A percentile compares a stretch with the other conserved stretches of the same genome.
Conservation (phyloP, 2,329 filamentous ascomycete species). For the Sordariomycetes sp. region DNA sequence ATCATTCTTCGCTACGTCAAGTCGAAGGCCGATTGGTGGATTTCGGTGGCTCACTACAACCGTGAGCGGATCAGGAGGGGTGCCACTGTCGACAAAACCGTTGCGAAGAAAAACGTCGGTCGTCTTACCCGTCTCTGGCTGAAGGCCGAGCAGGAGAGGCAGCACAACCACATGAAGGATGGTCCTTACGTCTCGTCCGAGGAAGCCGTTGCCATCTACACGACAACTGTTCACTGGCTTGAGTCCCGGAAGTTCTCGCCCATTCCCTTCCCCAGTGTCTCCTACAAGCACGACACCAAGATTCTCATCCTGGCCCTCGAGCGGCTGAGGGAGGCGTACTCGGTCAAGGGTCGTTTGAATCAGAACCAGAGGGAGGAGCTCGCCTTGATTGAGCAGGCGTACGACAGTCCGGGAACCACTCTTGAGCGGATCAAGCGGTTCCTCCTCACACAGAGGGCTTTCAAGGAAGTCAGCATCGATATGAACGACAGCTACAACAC, state of each 20-base stretch:
- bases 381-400: conserved; percentile 93
- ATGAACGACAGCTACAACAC: conserved; percentile 99
- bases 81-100: conserved; percentile 96
- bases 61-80: conserved; percentile 91
- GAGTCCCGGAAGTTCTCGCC: conserved; percentile 97
- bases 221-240: conserved; percentile 96
- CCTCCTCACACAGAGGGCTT: conserved; percentile 88
- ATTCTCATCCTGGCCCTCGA: conserved; percentile 93
- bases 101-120: conserved; percentile 97
- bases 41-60: conserved; percentile 97
- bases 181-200: conserved; percentile 97
- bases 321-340: conserved; percentile 87
- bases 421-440: conserved; percentile 95
- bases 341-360: conserved; percentile 90
- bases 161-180: conserved; percentile 99
- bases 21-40: conserved; percentile 99
- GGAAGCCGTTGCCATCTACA: conserved; percentile 97
- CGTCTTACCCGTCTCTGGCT: conserved; percentile 91
- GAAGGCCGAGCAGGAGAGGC: conserved; percentile 94
- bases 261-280: conserved; percentile 96
- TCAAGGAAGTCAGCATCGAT: conserved; percentile 98
- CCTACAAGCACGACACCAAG: conserved; percentile 99
- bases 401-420: conserved; percentile 93
- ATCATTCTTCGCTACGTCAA: conserved; percentile 98
- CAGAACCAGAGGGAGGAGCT: conserved; percentile 96